phyloP scores from a whole-genome alignment of 2,329 filamentous ascomycete genomes.

The Diplocarpon rosae region DNA sequence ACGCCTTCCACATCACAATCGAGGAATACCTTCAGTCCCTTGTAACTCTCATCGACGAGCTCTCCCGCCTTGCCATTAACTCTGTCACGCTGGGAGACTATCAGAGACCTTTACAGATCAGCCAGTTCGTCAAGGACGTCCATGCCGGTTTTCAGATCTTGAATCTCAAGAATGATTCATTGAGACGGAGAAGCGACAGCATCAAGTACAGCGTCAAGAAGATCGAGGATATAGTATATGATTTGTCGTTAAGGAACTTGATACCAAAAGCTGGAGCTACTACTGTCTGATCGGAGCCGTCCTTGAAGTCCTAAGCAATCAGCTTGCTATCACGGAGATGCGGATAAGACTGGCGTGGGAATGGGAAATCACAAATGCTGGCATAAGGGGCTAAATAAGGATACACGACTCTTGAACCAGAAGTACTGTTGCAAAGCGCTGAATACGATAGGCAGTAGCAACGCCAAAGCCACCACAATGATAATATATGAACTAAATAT shows the following conservation, averaged over 20 bases:
- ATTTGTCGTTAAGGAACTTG: constrained; percentile 77
- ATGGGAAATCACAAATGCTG: too few relatives aligned
- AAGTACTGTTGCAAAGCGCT: too few relatives aligned
- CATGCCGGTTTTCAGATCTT: constrained; percentile 94
- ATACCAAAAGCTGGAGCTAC: constrained; percentile 36
- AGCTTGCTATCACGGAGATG: too few relatives aligned
- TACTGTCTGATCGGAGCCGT: constrained; percentile 1
- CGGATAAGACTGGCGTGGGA: too few relatives aligned
- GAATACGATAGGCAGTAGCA: too few relatives aligned
- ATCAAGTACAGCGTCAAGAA: constrained; percentile 98
- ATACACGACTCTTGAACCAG: too few relatives aligned
- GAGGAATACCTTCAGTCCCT: constrained; percentile 92
- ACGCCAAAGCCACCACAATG: too few relatives aligned
- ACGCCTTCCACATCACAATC: constrained; percentile 90
- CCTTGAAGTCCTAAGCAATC: too few relatives aligned
- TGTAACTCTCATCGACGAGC: constrained; percentile 79
- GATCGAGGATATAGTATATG: constrained; percentile 96
- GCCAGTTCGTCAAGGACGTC: constrained; percentile 85
- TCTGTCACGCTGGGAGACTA: constrained; percentile 88
- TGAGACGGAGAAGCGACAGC: constrained; percentile 79
- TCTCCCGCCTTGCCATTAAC: constrained; percentile 85
- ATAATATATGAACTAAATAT: too few relatives aligned
- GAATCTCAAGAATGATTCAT: constrained; percentile 90
- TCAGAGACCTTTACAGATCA: constrained; percentile 74
- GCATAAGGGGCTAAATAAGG: too few relatives aligned